These are phyloP conservation scores for Agastache rugosa DNA, from an alignment of 257 asterid species.

Conservation along the genomic window DNA sequence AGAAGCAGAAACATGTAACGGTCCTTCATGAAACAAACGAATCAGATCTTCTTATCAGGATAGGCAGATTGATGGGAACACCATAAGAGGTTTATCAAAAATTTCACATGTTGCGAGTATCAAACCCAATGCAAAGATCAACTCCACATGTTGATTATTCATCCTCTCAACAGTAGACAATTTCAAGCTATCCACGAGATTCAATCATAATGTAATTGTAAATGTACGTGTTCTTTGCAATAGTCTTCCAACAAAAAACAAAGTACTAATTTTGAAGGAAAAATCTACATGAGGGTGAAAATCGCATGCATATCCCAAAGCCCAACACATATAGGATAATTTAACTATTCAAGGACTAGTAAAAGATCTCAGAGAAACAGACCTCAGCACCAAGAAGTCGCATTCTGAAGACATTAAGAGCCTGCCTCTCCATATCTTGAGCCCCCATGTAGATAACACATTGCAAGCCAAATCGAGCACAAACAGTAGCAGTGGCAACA, in stretches of 20 bases:
- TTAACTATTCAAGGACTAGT: constrained; percentile 3
- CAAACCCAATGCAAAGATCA: neutral
- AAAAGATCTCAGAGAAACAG: constrained; percentile 36
- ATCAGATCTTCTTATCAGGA: neutral
- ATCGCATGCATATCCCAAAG: neutral
- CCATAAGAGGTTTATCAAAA: constrained; percentile 17
- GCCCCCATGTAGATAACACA: constrained; percentile 96
- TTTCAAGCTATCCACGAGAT: constrained; percentile 18
- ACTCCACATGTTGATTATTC: neutral
- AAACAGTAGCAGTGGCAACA: constrained; percentile 95
- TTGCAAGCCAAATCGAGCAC: constrained; percentile 92
- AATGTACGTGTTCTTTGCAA: constrained; percentile 1
- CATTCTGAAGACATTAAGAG: constrained; percentile 95
- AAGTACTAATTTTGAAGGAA: neutral
- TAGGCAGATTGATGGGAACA: constrained; percentile 3
- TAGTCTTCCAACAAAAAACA: constrained; percentile 16
- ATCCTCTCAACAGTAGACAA: constrained; percentile 9
- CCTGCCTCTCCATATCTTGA: constrained; percentile 97
- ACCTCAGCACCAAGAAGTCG: constrained; percentile 98
- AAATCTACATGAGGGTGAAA: neutral
- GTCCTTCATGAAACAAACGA: constrained; percentile 2
- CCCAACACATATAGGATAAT: neutral
- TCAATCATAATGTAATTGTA: constrained; percentile 1
- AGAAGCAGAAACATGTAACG: constrained; percentile 14
- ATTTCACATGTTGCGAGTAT: constrained; percentile 21